phyloP scores from a whole-genome alignment of 768 basidiomycete genomes.

The Boletus barrowsii region DNA sequence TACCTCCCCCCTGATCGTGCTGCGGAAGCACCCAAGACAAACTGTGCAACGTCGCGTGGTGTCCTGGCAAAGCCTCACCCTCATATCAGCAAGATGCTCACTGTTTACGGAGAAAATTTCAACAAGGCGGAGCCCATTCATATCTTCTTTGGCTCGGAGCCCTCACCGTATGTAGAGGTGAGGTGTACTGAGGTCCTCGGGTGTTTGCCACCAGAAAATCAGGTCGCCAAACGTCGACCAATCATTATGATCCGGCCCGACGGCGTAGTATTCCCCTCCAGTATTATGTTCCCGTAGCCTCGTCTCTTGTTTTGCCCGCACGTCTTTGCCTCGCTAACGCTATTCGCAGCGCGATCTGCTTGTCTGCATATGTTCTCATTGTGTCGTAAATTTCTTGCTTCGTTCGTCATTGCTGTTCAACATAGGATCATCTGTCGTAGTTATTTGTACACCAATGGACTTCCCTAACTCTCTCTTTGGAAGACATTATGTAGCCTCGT shows the following conservation, averaged over 20 bases:
- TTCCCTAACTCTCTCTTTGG: slow-evolving; percentile 17
- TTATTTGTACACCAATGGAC: slow-evolving; percentile 33
- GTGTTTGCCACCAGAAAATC: slow-evolving; percentile 73
- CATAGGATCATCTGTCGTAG: slow-evolving; percentile 28
- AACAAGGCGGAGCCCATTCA: slow-evolving; percentile 76
- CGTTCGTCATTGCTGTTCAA: slow-evolving; percentile 22
- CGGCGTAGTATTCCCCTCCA: slow-evolving; percentile 85
- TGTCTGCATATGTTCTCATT: slow-evolving; percentile 17
- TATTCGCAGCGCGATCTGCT: slow-evolving; percentile 30
- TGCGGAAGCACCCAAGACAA: slow-evolving; percentile 74
- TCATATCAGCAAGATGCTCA: slow-evolving; percentile 76
- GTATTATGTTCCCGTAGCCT: slow-evolving; percentile 71
- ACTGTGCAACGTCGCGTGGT: slow-evolving; percentile 61
- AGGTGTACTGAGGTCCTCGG: slow-evolving; percentile 84
- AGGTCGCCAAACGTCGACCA: slow-evolving; percentile 65
- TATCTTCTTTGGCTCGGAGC: slow-evolving; percentile 85
- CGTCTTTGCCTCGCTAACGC: slow-evolving; percentile 16
- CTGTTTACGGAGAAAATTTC: slow-evolving; percentile 88
- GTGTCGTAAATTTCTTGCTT: slow-evolving; percentile 20
- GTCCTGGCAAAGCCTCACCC: slow-evolving; percentile 75
- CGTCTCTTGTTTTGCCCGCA: slow-evolving; percentile 9
- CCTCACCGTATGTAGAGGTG: slow-evolving; percentile 83
- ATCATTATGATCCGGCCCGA: slow-evolving; percentile 81
- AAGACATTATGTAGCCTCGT: slow-evolving; percentile 32
- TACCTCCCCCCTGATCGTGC: slow-evolving; percentile 89